These are phyloP conservation scores for barrel medic (Medicago truncatula) DNA, from an alignment of 306 rosid genomes.

Conservation along the genomic window DNA sequence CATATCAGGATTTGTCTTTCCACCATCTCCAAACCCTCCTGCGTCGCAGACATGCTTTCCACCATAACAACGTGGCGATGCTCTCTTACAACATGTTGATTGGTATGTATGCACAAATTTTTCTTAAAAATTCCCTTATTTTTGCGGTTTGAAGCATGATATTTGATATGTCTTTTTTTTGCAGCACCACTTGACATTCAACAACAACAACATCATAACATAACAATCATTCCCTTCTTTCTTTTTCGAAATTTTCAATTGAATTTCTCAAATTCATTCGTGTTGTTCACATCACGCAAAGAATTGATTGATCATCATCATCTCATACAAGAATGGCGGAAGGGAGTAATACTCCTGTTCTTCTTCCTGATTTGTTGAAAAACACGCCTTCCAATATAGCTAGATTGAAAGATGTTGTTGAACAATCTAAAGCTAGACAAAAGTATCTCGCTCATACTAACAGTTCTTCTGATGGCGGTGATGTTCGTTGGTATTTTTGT, in stretches of 20 bases:
- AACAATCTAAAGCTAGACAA: conserved; percentile 75
- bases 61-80: too few relatives aligned
- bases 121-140: too few relatives aligned
- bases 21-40: too few relatives aligned
- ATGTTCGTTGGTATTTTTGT: conserved; percentile 91
- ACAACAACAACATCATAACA: not conserved
- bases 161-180: too few relatives aligned
- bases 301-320: not conserved
- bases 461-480: conserved; percentile 94
- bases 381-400: conserved; percentile 94
- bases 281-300: conserved; percentile 19
- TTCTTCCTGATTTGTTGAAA: conserved; percentile 69
- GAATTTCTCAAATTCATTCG: not conserved
- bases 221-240: too few relatives aligned
- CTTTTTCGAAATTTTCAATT: not conserved
- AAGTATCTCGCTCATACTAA: conserved; percentile 81
- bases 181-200: conserved; percentile 29
- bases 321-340: conserved; percentile 53
- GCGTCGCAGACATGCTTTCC: too few relatives aligned
- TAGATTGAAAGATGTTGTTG: conserved; percentile 79
- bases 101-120: too few relatives aligned
- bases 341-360: not conserved
- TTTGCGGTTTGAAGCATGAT: too few relatives aligned
- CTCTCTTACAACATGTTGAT: too few relatives aligned
- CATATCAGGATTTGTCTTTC: too few relatives aligned